Percentiles rank a stretch among this genome's conserved stretches.
phyloP scores from a whole-genome alignment of 768 basidiomycete species.

The Candolleomyces efflorescens region DNA sequence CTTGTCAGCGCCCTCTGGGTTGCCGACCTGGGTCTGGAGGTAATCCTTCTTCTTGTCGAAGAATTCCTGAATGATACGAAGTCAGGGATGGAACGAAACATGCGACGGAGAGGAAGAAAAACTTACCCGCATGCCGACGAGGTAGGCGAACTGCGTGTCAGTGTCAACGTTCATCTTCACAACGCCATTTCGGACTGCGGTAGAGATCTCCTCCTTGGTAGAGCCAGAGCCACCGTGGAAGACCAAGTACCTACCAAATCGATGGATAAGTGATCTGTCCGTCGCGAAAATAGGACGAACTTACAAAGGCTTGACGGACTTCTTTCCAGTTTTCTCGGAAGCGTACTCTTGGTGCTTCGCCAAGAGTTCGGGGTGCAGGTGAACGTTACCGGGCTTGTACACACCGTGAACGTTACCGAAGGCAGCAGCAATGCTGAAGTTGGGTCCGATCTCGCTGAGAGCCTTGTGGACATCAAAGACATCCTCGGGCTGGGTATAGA shows the following conservation, averaged over 20 bases:
- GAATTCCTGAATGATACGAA: slow-evolving; percentile 61
- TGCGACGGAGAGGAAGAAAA: neutral
- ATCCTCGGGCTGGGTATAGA: slow-evolving; percentile 98
- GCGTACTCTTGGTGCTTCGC: slow-evolving; percentile 85
- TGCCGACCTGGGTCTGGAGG: slow-evolving; percentile 87
- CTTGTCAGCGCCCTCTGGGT: slow-evolving; percentile 95
- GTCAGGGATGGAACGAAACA: neutral
- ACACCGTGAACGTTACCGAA: slow-evolving; percentile 99
- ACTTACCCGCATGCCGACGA: slow-evolving; percentile 72
- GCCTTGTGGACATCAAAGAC: slow-evolving; percentile 88
- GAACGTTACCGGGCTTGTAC: slow-evolving; percentile 98
- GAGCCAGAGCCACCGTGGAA: slow-evolving; percentile 99
- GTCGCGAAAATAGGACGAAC: slow-evolving; percentile 20
- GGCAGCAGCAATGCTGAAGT: slow-evolving; percentile 96
- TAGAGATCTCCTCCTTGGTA: slow-evolving; percentile 90
- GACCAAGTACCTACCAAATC: slow-evolving; percentile 74
- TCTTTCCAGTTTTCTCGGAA: slow-evolving; percentile 43
- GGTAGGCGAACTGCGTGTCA: slow-evolving; percentile 91
- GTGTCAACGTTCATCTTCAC: slow-evolving; percentile 99
- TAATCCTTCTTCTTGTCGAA: slow-evolving; percentile 82
- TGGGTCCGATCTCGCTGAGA: slow-evolving; percentile 79
- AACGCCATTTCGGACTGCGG: slow-evolving; percentile 87
- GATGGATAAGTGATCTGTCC: neutral
- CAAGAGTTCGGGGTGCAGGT: slow-evolving; percentile 86
- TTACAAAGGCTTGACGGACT: slow-evolving; percentile 75